Conservation (phyloP, 1,139 yeast species). For the Debaryomyces psychrophilus region DNA sequence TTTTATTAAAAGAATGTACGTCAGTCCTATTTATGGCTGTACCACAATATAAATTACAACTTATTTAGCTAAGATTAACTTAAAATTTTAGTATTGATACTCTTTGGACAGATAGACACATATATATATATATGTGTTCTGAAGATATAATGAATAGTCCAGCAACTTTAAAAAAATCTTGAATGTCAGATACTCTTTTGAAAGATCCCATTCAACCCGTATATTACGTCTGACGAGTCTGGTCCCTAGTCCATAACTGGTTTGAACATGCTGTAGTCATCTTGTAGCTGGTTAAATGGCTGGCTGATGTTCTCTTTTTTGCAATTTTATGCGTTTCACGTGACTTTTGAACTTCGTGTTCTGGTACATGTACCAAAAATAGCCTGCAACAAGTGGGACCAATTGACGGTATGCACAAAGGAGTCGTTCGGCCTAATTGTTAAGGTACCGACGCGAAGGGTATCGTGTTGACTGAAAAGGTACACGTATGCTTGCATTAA, state of each 20-base stretch:
- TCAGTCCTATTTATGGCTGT: not conserved
- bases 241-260: not conserved
- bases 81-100: not conserved
- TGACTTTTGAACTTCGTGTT: not conserved
- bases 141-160: not conserved
- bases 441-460: not conserved
- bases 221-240: not conserved
- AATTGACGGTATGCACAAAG: not conserved
- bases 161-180: not conserved
- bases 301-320: conserved; percentile 5
- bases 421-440: not conserved
- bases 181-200: not conserved
- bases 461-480: not conserved
- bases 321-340: conserved; percentile 7
- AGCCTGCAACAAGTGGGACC: not conserved
- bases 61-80: not conserved
- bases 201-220: not conserved
- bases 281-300: conserved; percentile 9
- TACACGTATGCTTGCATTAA: not conserved
- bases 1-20: not conserved
- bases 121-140: not conserved
- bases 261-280: not conserved
- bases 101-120: not conserved
- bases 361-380: not conserved
- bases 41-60: not conserved